phyloP scores from a whole-genome alignment of 805 yeast genomes.

The Saccharomycopsis fibuligera region DNA sequence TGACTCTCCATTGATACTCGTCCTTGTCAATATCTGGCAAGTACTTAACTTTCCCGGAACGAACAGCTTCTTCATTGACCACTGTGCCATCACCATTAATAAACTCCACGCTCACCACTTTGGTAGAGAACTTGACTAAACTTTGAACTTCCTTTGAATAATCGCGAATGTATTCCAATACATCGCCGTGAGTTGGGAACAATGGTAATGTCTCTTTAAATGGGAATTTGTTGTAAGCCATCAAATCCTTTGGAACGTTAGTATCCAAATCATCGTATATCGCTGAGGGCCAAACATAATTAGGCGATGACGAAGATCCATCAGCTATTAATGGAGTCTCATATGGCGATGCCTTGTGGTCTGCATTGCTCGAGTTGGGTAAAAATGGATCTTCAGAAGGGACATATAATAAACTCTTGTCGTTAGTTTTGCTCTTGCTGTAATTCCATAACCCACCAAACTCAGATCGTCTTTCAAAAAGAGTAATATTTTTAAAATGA shows the following conservation, averaged over 20 bases:
- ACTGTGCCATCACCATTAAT: neutral
- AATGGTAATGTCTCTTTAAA: constrained; percentile 41
- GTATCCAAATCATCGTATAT: constrained; percentile 66
- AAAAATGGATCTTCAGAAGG: constrained; percentile 31
- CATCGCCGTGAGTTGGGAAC: constrained; percentile 58
- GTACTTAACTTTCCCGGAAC: constrained; percentile 3
- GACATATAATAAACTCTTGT: constrained; percentile 21
- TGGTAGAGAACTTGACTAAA: constrained; percentile 39
- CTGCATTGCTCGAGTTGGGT: constrained; percentile 24
- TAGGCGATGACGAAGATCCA: neutral
- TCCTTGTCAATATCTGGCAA: constrained; percentile 4
- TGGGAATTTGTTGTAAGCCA: constrained; percentile 56
- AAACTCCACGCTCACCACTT: constrained; percentile 36
- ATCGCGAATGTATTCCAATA: constrained; percentile 50
- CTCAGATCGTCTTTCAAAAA: constrained; percentile 52
- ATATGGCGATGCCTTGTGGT: constrained; percentile 20
- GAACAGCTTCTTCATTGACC: neutral
- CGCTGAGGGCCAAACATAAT: constrained; percentile 42
- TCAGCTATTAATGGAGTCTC: neutral
- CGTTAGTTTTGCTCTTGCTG: constrained; percentile 23
- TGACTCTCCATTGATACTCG: constrained; percentile 39
- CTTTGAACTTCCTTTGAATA: constrained; percentile 42
- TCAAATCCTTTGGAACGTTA: constrained; percentile 55
- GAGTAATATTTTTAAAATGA: constrained; percentile 36
- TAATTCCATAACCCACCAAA: constrained; percentile 83